Base-by-base conservation (phyloP, 1,284 basidiomycete genomes). In the Ceratobasidium sp. region DNA sequence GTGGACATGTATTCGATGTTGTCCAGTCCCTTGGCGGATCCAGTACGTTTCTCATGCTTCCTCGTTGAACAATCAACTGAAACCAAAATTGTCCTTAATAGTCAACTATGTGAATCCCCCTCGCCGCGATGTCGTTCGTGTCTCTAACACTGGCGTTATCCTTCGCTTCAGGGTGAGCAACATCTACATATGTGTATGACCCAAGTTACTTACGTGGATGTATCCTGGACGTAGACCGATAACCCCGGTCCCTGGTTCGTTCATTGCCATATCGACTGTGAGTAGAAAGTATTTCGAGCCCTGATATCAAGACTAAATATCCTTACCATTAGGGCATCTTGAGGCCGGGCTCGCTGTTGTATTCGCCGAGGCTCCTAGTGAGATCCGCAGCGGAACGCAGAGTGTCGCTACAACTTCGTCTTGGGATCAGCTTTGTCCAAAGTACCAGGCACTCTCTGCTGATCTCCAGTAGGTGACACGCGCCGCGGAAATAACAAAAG, bases 181-280 rank as follows among this genome's bases (percentile, higher is more conserved):
- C 47, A 47, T 20, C 45, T 7, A 8, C 10, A 6, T 17, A 17
- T 17, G 38, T 40, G 58, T 31, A 64, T 43, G 7, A 20, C 25
- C 17, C 15, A 1, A 7, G 27, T 38, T 12, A 31, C 42, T 29
- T 31, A 25, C n/a, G n/a, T n/a, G n/a, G 10, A 10, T 12, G 10
- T 22, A 47, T 12, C 10, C 22, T 15, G 7, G 6, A 27, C 38
- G 8, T 29, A 68, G 64, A 89, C 90, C 0, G 88, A 94, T 75
- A 94, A 94, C 77, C 93, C 93, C 0, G 93, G 93, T 4, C 86
- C 84, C 1, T 94, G 93, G 92, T 79, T 93, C 73, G 85, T 93
- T 76, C 91, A 68, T 32, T 68, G 64, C 42, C 64, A 68, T n/a
- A 68, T 68, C 22, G 64, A 68, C 27, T 68, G 64, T 68, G 29